Base-by-base conservation (phyloP, 805 yeast genomes). In the Candida vaughaniae region DNA sequence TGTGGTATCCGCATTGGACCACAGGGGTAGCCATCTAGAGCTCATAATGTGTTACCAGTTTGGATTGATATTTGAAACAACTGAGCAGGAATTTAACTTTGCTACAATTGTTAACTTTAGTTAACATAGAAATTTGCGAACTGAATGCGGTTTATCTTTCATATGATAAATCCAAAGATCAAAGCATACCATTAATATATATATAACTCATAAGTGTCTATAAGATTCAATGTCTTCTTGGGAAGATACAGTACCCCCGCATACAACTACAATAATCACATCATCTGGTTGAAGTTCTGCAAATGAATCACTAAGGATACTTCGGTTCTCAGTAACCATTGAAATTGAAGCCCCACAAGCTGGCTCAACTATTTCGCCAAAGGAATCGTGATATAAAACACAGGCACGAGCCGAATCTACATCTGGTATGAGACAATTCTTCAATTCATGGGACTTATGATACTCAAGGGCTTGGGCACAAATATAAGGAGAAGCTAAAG, bases 271-370 rank as follows among this genome's bases (percentile, higher is more conserved):
- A 5, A 61, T 42, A 4, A 60, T 45, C 8, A 57, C 53, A 36
- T 58, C 64, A 16, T 53, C 59, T 1, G 27, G 12, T 6, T 10
- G 23, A 12, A 30, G 50, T 35, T 26, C 11, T 50, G 33, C 15
- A 45, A 25, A 12, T n/a, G n/a, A n/a, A n/a, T n/a, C n/a, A n/a
- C n/a, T n/a, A n/a, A n/a, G n/a, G n/a, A n/a, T n/a, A 43, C 36
- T n/a, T 20, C 15, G 9, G 41, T 41, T 5, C n/a, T 47, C 37
- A 18, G 39, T 38, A 1, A 53, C 51, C 9, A 46, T 36, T 2
- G 49, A 40, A 1, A 53, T 17, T 1, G 64, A 39, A 9, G 62
- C 66, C 3, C 65, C 65, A 51, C 66, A 61, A 6, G 67, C 64
- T 2, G 64, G 64, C 38, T 61, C 66, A 6, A 57, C 56, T 3